Evolutionary conservation across 805 yeast species (phyloP).

Genomic region (Ogataea polymorpha): DNA sequence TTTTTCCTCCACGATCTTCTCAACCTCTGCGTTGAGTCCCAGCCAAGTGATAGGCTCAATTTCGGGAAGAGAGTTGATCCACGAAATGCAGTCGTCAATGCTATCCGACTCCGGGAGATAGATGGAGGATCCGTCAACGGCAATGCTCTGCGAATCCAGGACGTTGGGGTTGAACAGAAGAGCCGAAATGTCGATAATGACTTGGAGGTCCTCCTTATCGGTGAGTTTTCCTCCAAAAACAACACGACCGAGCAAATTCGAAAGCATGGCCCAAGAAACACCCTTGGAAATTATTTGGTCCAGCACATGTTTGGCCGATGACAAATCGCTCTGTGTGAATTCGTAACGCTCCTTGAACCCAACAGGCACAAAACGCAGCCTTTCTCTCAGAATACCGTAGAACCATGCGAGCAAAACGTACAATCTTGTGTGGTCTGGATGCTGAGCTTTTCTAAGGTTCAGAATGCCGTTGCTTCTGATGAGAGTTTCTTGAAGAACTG

Average conservation of each 20-base stretch:
- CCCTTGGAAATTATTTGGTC: constrained; percentile 35
- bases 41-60: constrained; percentile 38
- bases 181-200: constrained; percentile 35
- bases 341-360: constrained; percentile 65
- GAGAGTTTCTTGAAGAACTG: constrained; percentile 33
- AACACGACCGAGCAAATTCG: constrained; percentile 47
- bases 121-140: constrained; percentile 28
- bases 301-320: constrained; percentile 44
- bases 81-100: constrained; percentile 35
- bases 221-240: constrained; percentile 69
- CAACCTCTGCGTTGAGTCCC: constrained; percentile 21
- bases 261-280: constrained; percentile 55
- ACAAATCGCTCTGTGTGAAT: constrained; percentile 70
- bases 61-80: constrained; percentile 55
- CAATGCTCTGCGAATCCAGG: constrained; percentile 39
- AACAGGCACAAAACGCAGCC: constrained; percentile 56
- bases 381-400: constrained; percentile 60
- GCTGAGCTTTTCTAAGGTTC: constrained; percentile 20
- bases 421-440: constrained; percentile 45
- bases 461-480: constrained; percentile 26
- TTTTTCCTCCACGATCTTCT: constrained; percentile 3
- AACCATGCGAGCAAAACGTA: constrained; percentile 64
- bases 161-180: constrained; percentile 39
- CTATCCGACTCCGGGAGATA: constrained; percentile 48
- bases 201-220: constrained; percentile 37